Evolutionary conservation across 257 asterid species (phyloP), one percentile per base, ranked within the genome.

Genomic region (Thymus mandschuricus): DNA sequence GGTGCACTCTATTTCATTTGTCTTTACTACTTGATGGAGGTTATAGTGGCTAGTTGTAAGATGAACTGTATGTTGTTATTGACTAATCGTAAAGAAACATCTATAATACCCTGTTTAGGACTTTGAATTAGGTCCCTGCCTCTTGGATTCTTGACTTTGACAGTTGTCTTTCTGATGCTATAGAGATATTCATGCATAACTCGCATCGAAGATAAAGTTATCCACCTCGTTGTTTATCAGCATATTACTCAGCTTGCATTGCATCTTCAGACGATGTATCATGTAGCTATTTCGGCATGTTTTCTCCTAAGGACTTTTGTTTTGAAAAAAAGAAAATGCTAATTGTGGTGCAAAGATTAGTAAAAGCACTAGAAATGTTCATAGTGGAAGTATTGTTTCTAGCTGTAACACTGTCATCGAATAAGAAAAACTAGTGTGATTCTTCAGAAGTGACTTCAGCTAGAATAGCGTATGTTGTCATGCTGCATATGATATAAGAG

Each of bases 371-470:
- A 12, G 60, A 40, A 49, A 8, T 62, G 52, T 38, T 54, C 62
- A 6, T 50, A 48, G 21, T 52, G 8, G 35, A 44, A 30, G 40
- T 30, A 11, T 48, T n/a, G 38, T 21, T 46, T 60, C 66, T 28
- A 11, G 34, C 62, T 38, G 6, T 51, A 40, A 60, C 60, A 15
- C 50, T 64, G 30, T 51, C 40, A 1, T 28, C 11, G 38, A 63
- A 60, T 46, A 29, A 35, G 57, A 5, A n/a, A 11, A 21, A 15
- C 34, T 40, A 21, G 60, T 30, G 50, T 38, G 35, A 34, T 49
- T 34, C 49, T 10, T 28, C 38, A 74, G 34, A 30, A 48, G 28
- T 38, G 3, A 74, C 66, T 70, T 64, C 6, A 21, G 10, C n/a
- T 38, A 45, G 57, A 76, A 56, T 0, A 21, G 21, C 21, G 21